Base-by-base conservation (phyloP, 805 yeast species). In the Saccharomycopsis sp. region DNA sequence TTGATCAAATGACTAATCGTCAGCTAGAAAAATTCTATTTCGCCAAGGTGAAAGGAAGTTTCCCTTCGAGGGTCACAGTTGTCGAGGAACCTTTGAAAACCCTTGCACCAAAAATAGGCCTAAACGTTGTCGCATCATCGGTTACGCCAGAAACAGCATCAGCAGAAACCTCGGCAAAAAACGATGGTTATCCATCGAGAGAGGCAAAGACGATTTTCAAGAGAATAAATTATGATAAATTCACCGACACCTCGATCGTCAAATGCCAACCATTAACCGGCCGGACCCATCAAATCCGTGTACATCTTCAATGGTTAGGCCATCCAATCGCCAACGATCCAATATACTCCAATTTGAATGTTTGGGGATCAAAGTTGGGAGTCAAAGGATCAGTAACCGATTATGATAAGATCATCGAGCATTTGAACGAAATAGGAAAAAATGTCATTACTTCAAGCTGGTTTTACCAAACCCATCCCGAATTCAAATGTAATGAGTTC, bases 231-330 rank as follows among this genome's bases (percentile, higher is more conserved):
- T 88, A 78, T 67, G 90, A 93, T 71, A 81, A 75, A 73, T 64
- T 88, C 92, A 0, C 88, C 0, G 68, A 78, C 64, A 75, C 68
- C 2, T 69, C 71, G 81, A 77, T 94, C 24, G 97, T 94, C 2
- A 78, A 83, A 61, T 93, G 98, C 71, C 80, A 76, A 64, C 99
- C 99, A 1, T 73, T 81, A 19, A 93, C 99, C 0, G 99, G 99
- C 0, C 78, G 99, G 67, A 89, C 97, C 0, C 99, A 94, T 70
- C 99, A 94, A 69, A 92, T 94, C 54, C 76, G 99, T 60, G 96
- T 94, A 0, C 99, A 94, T 73, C 72, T 94, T 58, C 97, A 92
- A 71, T 86, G 77, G 63, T 65, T 94, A 14, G 97, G 97, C 0
- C 80, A 77, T 67, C 97, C 99, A 0, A 88, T 87, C 22, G 84